phyloP scores from a whole-genome alignment of 2,329 filamentous ascomycete species.

The Calonectria hongkongensis region DNA sequence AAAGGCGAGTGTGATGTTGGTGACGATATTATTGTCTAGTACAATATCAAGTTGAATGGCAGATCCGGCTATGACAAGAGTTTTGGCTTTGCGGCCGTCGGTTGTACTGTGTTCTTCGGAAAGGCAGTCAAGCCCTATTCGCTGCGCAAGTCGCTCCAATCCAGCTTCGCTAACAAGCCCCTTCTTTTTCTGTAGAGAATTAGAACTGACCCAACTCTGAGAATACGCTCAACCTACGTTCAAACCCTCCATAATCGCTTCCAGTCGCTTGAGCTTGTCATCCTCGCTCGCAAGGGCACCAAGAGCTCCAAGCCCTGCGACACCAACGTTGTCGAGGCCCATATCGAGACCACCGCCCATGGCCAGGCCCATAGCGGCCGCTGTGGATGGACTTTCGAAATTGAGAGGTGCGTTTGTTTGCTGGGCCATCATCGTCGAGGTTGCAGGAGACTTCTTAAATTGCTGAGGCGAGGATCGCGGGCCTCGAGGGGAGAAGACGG shows the following conservation, averaged over 20 bases:
- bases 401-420: constrained; percentile 68
- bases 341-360: constrained; percentile 72
- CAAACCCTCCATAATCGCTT: constrained; percentile 70
- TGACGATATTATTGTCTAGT: constrained; percentile 77
- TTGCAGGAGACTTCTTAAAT: constrained; percentile 78
- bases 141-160: constrained; percentile 81
- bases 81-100: constrained; percentile 69
- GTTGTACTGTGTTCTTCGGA: constrained; percentile 73
- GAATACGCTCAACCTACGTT: constrained; percentile 61
- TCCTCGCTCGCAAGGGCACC: constrained; percentile 68
- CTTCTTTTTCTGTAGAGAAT: constrained; percentile 63
- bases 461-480: constrained; percentile 78
- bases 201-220: constrained; percentile 7
- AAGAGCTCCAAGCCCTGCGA: constrained; percentile 67
- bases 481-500: constrained; percentile 76
- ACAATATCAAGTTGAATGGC: constrained; percentile 77
- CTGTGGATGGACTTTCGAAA: constrained; percentile 79
- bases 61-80: constrained; percentile 77
- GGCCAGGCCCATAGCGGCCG: constrained; percentile 75
- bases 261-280: constrained; percentile 73
- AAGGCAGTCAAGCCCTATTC: constrained; percentile 79
- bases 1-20: constrained; percentile 78
- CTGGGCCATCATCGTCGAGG: constrained; percentile 69
- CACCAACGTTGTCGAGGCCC: constrained; percentile 70
- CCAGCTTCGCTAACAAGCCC: constrained; percentile 84